Evolutionary conservation across 108 stramenopile genomes (phyloP).

Genomic region (Fragilaria radians): DNA sequence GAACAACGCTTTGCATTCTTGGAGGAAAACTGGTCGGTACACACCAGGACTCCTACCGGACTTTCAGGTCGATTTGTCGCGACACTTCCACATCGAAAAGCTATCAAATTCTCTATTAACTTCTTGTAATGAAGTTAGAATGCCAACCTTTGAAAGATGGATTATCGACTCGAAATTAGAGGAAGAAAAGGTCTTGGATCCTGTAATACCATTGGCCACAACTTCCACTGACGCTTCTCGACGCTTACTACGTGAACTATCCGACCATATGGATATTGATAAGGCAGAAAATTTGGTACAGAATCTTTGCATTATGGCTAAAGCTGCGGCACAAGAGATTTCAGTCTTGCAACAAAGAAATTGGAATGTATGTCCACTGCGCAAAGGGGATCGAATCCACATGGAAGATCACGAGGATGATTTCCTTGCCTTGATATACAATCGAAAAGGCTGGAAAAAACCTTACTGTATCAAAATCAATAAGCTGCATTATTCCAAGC

Average conservation of each 20-base stretch:
- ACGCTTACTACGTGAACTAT: conserved; percentile 21
- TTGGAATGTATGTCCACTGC: conserved; percentile 19
- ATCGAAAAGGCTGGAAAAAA: conserved; percentile 44
- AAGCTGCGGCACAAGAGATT: conserved; percentile 20
- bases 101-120: conserved; percentile 47
- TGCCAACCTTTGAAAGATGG: conserved; percentile 77
- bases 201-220: conserved; percentile 27
- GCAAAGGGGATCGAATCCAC: conserved; percentile 37
- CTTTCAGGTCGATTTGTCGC: conserved; percentile 51
- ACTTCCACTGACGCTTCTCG: conserved; percentile 19
- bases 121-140: conserved; percentile 33
- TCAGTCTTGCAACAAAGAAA: conserved; percentile 8
- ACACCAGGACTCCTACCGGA: conserved; percentile 38
- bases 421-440: conserved; percentile 33
- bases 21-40: conserved; percentile 19
- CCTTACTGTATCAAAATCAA: conserved; percentile 63
- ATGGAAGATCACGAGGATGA: conserved; percentile 17
- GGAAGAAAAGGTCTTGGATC: conserved; percentile 34
- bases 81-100: conserved; percentile 49
- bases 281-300: conserved; percentile 21
- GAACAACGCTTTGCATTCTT: conserved; percentile 18
- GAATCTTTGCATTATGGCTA: conserved; percentile 29
- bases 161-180: conserved; percentile 64
- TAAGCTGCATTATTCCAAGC: conserved; percentile 43
- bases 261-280: not conserved